These are phyloP conservation scores for Tuber microsphaerosporum DNA, from an alignment of 495 filamentous ascomycete species.

Conservation along the genomic window DNA sequence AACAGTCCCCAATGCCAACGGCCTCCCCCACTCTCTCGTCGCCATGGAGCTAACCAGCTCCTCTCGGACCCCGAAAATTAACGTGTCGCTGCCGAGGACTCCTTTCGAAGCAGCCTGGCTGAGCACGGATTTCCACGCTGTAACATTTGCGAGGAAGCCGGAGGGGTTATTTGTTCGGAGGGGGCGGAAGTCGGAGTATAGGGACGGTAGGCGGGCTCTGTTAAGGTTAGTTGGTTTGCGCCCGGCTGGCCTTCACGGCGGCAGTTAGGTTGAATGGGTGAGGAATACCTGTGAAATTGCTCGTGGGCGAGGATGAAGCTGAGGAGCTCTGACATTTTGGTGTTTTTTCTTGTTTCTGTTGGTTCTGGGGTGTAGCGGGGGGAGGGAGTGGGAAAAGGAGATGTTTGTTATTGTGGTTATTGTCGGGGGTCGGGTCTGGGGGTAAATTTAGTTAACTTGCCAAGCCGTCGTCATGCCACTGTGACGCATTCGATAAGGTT, in stretches of 20 bases:
- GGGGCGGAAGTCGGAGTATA: constrained; percentile 85
- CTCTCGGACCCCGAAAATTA: constrained; percentile 63
- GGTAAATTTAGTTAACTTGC: not conserved
- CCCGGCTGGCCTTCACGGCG: not conserved
- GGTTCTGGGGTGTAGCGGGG: not conserved
- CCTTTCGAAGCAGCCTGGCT: constrained; percentile 61
- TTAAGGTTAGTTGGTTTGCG: constrained; percentile 3
- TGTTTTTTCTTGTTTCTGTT: not conserved
- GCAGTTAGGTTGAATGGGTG: not conserved
- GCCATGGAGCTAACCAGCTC: constrained; percentile 64
- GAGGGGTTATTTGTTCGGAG: constrained; percentile 80
- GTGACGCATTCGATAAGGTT: not conserved
- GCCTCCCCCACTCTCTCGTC: constrained; percentile 69
- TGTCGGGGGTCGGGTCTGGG: not conserved
- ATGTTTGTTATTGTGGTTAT: not conserved
- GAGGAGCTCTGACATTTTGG: constrained; percentile 13
- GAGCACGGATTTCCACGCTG: constrained; percentile 74
- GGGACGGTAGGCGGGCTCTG: constrained; percentile 76
- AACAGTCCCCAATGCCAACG: constrained; percentile 72
- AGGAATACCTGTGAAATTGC: constrained; percentile 35
- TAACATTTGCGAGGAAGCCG: constrained; percentile 76
- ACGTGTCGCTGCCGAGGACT: constrained; percentile 49
- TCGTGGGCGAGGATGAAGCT: constrained; percentile 24
- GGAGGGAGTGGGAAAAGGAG: not conserved
- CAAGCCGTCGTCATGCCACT: not conserved